Conservation (phyloP, 331 rosid species). For the Prunus yedoensis region DNA sequence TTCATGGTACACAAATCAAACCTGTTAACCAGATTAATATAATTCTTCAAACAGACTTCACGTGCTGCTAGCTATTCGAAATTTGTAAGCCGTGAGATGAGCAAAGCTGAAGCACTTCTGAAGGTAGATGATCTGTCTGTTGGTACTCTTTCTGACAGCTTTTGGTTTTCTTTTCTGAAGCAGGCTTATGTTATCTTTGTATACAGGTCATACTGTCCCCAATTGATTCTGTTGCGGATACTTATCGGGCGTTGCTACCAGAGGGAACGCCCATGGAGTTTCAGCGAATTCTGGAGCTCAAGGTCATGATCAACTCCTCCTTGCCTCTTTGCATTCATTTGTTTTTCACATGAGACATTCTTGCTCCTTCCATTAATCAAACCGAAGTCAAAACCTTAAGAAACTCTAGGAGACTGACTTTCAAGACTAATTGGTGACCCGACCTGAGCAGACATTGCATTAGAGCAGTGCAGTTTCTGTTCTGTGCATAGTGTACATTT, state of each 20-base stretch:
- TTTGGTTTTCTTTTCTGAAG: slow-evolving; percentile 20
- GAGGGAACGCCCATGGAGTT: slow-evolving; percentile 99
- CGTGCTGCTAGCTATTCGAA: slow-evolving; percentile 93
- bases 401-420: not conserved
- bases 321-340: slow-evolving; percentile 12
- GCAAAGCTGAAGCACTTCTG: slow-evolving; percentile 97
- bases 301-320: slow-evolving; percentile 47
- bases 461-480: not conserved
- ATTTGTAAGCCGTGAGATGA: slow-evolving; percentile 97
- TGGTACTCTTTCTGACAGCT: slow-evolving; percentile 6
- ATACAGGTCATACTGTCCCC: slow-evolving; percentile 91
- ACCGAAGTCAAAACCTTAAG: not conserved
- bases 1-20: slow-evolving; percentile 3
- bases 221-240: slow-evolving; percentile 90
- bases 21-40: slow-evolving; percentile 21
- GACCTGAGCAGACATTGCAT: not conserved
- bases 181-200: slow-evolving; percentile 6
- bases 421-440: not conserved
- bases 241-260: slow-evolving; percentile 94
- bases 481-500: not conserved
- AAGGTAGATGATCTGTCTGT: slow-evolving; percentile 53
- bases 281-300: slow-evolving; percentile 95
- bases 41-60: slow-evolving; percentile 52
- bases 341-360: not conserved
- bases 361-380: not conserved